A percentile compares a stretch with the other conserved stretches of the same genome.
These are phyloP conservation scores for Margaritispora aquatica DNA, from an alignment of 495 filamentous ascomycete species.

Conservation along the genomic window DNA sequence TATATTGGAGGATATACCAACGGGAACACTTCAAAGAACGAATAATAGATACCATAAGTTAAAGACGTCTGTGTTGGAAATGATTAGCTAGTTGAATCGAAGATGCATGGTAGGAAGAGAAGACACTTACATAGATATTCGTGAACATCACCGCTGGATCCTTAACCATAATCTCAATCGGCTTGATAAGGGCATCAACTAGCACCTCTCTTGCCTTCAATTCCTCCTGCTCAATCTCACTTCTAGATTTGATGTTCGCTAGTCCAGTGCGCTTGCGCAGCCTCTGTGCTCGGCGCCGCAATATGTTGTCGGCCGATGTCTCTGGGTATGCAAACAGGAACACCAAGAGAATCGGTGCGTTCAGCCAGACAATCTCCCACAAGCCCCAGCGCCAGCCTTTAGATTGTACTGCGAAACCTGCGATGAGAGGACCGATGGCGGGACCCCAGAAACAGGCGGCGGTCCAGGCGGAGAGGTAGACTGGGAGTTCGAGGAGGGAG, in stretches of 20 bases:
- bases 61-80: conserved; percentile 42
- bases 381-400: conserved; percentile 37
- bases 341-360: conserved; percentile 32
- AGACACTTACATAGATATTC: conserved; percentile 36
- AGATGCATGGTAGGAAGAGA: background rate
- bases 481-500: conserved; percentile 2
- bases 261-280: conserved; percentile 35
- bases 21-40: conserved; percentile 64
- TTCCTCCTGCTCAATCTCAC: conserved; percentile 42
- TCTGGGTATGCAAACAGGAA: conserved; percentile 37
- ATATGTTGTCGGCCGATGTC: conserved; percentile 36
- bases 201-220: conserved; percentile 36
- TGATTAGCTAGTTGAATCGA: background rate
- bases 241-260: conserved; percentile 38
- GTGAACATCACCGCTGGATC: conserved; percentile 56
- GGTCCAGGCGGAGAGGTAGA: conserved; percentile 52
- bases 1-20: conserved; percentile 57
- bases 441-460: conserved; percentile 34
- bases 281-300: conserved; percentile 29
- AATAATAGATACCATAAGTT: conserved; percentile 59
- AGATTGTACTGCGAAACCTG: conserved; percentile 31
- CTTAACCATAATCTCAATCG: conserved; percentile 50
- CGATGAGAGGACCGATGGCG: conserved; percentile 37
- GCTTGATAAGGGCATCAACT: conserved; percentile 52
- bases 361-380: conserved; percentile 44